Evolutionary conservation across 169 alveolate species (phyloP).

Genomic region (Cryptosporidium viatorum): DNA sequence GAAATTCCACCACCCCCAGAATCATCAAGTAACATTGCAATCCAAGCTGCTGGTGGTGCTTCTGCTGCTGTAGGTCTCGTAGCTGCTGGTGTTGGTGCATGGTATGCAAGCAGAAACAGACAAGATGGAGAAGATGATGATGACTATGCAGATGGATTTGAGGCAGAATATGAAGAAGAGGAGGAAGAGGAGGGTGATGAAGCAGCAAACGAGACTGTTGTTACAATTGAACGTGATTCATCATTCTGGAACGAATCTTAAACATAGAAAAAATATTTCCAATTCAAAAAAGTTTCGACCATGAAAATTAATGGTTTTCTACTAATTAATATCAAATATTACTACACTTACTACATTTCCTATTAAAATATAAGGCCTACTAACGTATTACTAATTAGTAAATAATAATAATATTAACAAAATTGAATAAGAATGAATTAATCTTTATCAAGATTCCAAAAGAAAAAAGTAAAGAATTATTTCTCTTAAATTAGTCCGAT

Average conservation of each 20-base stretch:
- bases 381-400: not conserved
- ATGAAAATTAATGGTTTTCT: not conserved
- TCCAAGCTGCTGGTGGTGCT: constrained; percentile 77
- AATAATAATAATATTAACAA: not conserved
- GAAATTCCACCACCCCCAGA: constrained; percentile 50
- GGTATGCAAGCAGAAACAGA: constrained; percentile 75
- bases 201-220: constrained; percentile 69
- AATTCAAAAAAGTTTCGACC: not conserved
- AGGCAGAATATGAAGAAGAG: constrained; percentile 73
- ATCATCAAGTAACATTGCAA: constrained; percentile 41
- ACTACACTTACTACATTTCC: constrained; percentile 47
- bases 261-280: not conserved
- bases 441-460: not conserved
- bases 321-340: not conserved
- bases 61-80: constrained; percentile 75
- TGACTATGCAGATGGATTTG: constrained; percentile 75
- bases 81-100: constrained; percentile 76
- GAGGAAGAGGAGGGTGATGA: constrained; percentile 71
- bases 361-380: constrained; percentile 1
- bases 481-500: not conserved
- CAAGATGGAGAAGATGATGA: constrained; percentile 69
- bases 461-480: too few relatives aligned
- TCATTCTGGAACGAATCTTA: constrained; percentile 76
- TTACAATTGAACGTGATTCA: constrained; percentile 73
- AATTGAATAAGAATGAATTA: not conserved